Evolutionary conservation across 2,329 filamentous ascomycete species (phyloP), one percentile per base, ranked within the genome.

Genomic region (Cryphonectria japonica): DNA sequence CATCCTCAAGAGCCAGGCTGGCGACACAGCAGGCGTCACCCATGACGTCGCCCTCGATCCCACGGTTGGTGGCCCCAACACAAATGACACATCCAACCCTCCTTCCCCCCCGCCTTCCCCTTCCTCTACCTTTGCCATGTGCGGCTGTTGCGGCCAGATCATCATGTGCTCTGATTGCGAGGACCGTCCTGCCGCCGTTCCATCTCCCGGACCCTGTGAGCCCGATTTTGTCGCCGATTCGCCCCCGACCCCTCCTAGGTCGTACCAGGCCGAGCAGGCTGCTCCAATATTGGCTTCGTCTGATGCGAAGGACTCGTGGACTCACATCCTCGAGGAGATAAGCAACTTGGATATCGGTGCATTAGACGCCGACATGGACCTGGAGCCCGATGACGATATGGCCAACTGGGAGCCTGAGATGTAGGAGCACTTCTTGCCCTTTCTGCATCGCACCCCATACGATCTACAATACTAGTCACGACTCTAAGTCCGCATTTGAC

Each of bases 1-100:
- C 83, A 89, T 95, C 76, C 90, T 99, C 77, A 94, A 94, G 83
- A 97, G 92, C 79, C 92, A 93, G 72, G 93, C 95, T 37, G 94
- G 95, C 78, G 96, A 98, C 83, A 98, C 95, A 57, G 95, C 96
- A 71, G 96, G 97, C 83, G 95, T 98, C 78, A 98, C 95, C 73
- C 94, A 97, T 83, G 97, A 99, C 84, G 95, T 99, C 78, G 94
- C 92, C 79, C 95, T 93, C 79, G 96, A 99, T 88, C 96, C 96
- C 83, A 99, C 97, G 90, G 95, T 99, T 92, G 89, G 95, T 97
- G 79, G 77, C 76, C 77, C 83, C 57, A 69, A 63, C 64, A 71
- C 43, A 57, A 37, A 39, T 57, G 22, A 43, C 68, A 59, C 66
- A 67, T 60, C 39, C 70, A 69, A 54, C 71, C 13, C 29, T 34